Percentiles rank a stretch among this genome's conserved stretches.
Conservation (phyloP, 768 basidiomycete species). For the Austroboletus eburneus region DNA sequence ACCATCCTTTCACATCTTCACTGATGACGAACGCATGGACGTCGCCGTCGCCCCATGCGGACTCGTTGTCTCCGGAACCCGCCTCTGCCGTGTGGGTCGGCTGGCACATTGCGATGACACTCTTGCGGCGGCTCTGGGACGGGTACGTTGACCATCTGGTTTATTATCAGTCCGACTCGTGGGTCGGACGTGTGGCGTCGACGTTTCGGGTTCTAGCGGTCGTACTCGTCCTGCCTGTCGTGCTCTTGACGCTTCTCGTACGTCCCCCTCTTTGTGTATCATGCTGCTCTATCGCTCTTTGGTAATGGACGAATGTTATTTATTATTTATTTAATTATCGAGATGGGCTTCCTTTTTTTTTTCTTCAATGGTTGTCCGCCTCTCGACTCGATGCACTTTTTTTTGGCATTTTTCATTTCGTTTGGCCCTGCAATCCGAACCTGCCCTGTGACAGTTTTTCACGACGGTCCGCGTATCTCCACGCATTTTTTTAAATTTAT, state of each 20-base stretch:
- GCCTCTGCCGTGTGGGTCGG: constrained; percentile 18
- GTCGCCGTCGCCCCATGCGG: constrained; percentile 5
- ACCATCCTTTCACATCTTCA: too few relatives aligned
- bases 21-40: constrained; percentile 10
- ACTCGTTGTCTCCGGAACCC: constrained; percentile 9
- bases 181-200: constrained; percentile 62
- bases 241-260: constrained; percentile 66
- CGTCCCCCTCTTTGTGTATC: constrained; percentile 22
- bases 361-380: neutral
- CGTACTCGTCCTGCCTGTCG: constrained; percentile 43
- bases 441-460: too few relatives aligned
- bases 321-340: neutral
- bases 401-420: neutral
- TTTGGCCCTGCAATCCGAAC: too few relatives aligned
- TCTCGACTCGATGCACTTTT: neutral
- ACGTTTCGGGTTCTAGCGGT: constrained; percentile 61
- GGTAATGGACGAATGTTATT: constrained; percentile 8
- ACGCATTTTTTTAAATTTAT: too few relatives aligned
- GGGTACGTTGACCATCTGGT: constrained; percentile 61
- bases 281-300: constrained; percentile 1
- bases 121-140: constrained; percentile 50
- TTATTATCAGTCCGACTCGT: constrained; percentile 60
- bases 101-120: constrained; percentile 4
- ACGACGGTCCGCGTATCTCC: constrained; percentile 23
- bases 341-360: neutral